Base-by-base conservation (phyloP, 495 filamentous ascomycete species). In the Aspergillus hancockii region DNA sequence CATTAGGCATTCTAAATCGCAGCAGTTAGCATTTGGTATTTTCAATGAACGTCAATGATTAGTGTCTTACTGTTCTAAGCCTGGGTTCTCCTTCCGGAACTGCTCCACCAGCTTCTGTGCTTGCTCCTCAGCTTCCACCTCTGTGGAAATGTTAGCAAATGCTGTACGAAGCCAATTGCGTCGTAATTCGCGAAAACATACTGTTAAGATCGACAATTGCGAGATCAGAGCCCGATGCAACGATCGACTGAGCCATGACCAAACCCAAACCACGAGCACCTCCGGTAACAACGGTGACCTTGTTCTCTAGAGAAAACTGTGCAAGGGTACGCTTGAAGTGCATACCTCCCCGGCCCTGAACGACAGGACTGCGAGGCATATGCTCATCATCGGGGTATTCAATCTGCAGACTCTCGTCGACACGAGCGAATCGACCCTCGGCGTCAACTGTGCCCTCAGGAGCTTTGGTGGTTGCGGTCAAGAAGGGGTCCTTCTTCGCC, bases 121-220 rank as follows among this genome's bases (percentile, higher is more conserved):
- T 67, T 91, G 88, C 63, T 83, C 82, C 62, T 83, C 79, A n/a
- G 91, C 93, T 73, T 96, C 92, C 13, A 91, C 89, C 80, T 88
- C 90, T 94, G 63, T 63, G 49, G 3, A 45, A 34, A 9, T 10
- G 30, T 71, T 32, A 76, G 61, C 25, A 58, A 16, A 14, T 8
- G 30, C 34, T 14, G 14, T 14, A 32, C 12, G 8, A 32, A 28
- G 19, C 8, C 23, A 18, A 55, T 34, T 22, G 23, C 54, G 12
- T 31, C 16, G 51, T n/a, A 13, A 23, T 9, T 4, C 1, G 36
- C 21, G 22, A 51, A 5, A 10, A 83, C 88, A 49, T 75, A 95
- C 92, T 88, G 72, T 97, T 96, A 71, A 97, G 70, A 74, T 98
- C 93, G 16, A 97, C 90, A 76, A 98, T 89, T 8, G 93, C 93